Evolutionary conservation across 2,329 filamentous ascomycete species (phyloP), one percentile per base, ranked within the genome.

Genomic region (Echinosphaeria canescens): DNA sequence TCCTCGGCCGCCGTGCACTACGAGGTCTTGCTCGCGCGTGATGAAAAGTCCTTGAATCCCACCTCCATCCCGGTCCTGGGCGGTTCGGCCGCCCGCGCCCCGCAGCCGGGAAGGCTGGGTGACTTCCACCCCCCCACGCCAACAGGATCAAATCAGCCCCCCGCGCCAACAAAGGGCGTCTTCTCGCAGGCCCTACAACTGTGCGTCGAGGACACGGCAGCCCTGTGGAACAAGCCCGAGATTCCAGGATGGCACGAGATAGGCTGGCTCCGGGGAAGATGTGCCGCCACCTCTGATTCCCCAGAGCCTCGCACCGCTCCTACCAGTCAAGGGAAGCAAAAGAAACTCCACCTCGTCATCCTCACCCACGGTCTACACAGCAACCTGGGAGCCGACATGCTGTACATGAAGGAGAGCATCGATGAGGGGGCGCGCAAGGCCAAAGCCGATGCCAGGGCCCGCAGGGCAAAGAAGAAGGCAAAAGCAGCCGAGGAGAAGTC

Each of bases 341-440:
- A 80, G 49, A 85, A 75, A 35, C 59, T 98, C 3, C 88, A 98
- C 44, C 55, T 98, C 23, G 88, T 98, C 14, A 60, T 98, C 18
- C 51, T 98, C 26, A 95, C 88, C 0, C 88, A 98, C 51, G 88
- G 88, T 0, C 49, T 98, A 34, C 88, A 98, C 47, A 92, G 85
- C 49, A 98, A 98, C 45, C 59, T 93, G 10, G 81, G 88, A 5
- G 78, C 82, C 13, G 88, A 98, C 45, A 92, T 98, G 88, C 57
- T 98, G 13, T 98, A 79, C 43, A 53, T 98, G 46, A 98, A 98
- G 43, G 88, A 98, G 49, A 91, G 81, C 47, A 95, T 98, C 33
- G 88, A 98, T 50, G 69, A 71, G 15, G 72, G 79, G 3, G 75
- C 74, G 4, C 73, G 58, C 38, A 70, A 85, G 42, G 75, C 79